Percentiles rank a stretch among this genome's conserved stretches.
Conservation (phyloP, 306 rosid species). For the Quercus bicolor region DNA sequence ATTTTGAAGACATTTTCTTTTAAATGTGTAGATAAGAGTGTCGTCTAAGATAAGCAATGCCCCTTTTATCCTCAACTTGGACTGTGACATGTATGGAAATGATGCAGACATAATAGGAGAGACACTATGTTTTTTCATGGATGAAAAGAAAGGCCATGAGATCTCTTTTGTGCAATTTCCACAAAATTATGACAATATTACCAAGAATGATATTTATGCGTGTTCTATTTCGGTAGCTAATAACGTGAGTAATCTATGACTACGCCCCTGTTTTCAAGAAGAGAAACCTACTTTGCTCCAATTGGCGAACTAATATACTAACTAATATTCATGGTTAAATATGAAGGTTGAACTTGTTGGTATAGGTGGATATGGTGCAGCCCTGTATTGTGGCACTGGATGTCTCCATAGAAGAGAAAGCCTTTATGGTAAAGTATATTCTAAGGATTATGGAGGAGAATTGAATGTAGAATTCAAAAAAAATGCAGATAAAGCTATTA, state of each 20-base stretch:
- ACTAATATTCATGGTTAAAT: neutral
- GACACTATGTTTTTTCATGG: slow-evolving; percentile 58
- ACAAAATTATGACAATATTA: slow-evolving; percentile 38
- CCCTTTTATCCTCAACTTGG: slow-evolving; percentile 63
- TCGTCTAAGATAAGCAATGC: slow-evolving; percentile 64
- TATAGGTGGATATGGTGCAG: slow-evolving; percentile 37
- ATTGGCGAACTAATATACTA: neutral
- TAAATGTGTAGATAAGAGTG: slow-evolving; percentile 49
- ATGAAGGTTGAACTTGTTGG: slow-evolving; percentile 51
- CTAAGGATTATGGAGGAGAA: slow-evolving; percentile 21
- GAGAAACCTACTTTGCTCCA: neutral
- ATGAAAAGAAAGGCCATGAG: slow-evolving; percentile 46
- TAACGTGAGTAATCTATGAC: slow-evolving; percentile 21
- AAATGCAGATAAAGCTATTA: slow-evolving; percentile 24
- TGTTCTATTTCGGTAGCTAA: neutral
- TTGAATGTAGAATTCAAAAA: slow-evolving; percentile 3
- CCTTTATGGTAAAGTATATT: slow-evolving; percentile 37
- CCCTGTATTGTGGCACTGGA: slow-evolving; percentile 68
- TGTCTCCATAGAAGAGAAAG: slow-evolving; percentile 69
- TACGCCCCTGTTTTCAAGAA: neutral
- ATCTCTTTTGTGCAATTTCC: slow-evolving; percentile 61
- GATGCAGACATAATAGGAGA: slow-evolving; percentile 43
- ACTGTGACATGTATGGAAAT: slow-evolving; percentile 69
- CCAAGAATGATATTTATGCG: slow-evolving; percentile 48
- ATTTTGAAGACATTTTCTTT: neutral